Conservation (phyloP, 2,329 filamentous ascomycete genomes). For the Ceratocystis albifundus region DNA sequence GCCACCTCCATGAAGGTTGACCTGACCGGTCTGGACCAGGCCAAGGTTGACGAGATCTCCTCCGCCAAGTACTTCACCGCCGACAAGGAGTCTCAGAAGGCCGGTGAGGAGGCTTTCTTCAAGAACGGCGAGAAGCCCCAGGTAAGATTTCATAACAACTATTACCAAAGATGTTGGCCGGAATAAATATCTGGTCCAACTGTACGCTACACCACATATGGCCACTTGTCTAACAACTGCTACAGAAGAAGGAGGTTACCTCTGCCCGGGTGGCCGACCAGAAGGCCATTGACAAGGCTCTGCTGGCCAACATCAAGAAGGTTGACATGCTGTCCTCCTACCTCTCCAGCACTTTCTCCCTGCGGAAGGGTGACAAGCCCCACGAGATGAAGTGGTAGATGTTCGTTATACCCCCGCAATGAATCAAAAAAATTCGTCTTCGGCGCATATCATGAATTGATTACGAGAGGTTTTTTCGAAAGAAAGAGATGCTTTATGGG, state of each 20-base stretch:
- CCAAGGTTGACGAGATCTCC: conserved; percentile 73
- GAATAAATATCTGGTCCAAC: background rate
- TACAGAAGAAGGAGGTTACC: conserved; percentile 91
- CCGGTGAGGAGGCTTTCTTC: conserved; percentile 97
- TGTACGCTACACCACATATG: background rate
- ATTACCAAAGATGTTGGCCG: too few relatives aligned
- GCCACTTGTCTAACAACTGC: conserved; percentile 17
- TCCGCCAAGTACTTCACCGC: conserved; percentile 86
- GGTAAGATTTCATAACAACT: conserved; percentile 45
- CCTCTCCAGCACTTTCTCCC: conserved; percentile 91
- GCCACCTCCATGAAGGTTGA: conserved; percentile 79
- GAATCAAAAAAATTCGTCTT: conserved; percentile 26
- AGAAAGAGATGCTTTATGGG: conserved; percentile 19
- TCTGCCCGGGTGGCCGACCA: conserved; percentile 91
- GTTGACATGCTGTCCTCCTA: conserved; percentile 87
- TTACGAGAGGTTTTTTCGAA: conserved; percentile 22
- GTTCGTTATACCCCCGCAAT: conserved; percentile 25
- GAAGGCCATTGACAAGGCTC: conserved; percentile 95
- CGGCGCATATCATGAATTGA: conserved; percentile 22
- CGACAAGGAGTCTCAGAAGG: conserved; percentile 92
- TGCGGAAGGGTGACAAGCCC: conserved; percentile 98
- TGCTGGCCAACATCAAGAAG: conserved; percentile 96
- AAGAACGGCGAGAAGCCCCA: conserved; percentile 96
- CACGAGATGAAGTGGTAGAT: conserved; percentile 99
- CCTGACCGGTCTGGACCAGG: conserved; percentile 71